These are phyloP conservation scores for Juglanconis oblonga DNA, from an alignment of 2,329 filamentous ascomycete genomes.

Conservation along the genomic window DNA sequence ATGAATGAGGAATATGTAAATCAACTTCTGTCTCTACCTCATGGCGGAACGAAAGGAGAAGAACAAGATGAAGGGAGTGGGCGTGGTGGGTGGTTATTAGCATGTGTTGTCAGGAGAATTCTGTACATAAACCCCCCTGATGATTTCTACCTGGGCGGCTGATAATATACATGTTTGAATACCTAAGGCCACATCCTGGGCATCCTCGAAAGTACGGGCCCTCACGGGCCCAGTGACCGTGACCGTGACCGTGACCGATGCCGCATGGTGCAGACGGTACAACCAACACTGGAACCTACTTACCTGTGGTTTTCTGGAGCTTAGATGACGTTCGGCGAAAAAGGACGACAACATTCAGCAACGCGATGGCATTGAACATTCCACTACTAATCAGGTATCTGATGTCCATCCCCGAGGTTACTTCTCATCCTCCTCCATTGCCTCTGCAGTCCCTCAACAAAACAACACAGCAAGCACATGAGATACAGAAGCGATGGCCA, in stretches of 20 bases:
- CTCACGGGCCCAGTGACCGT: too few relatives aligned
- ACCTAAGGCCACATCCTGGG: not conserved
- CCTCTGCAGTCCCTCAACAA: not conserved
- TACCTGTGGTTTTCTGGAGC: too few relatives aligned
- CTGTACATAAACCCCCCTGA: constrained; percentile 7
- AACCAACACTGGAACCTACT: too few relatives aligned
- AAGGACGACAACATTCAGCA: too few relatives aligned
- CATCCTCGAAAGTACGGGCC: not conserved
- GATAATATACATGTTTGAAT: constrained; percentile 14
- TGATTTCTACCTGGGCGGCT: constrained; percentile 1
- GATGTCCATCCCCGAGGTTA: not conserved
- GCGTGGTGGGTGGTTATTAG: not conserved
- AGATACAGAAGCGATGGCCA: constrained; percentile 9
- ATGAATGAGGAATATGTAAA: constrained; percentile 6
- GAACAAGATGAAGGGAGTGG: not conserved
- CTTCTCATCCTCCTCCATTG: not conserved
- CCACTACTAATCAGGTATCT: not conserved
- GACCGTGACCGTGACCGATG: too few relatives aligned
- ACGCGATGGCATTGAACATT: not conserved
- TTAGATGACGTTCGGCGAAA: too few relatives aligned
- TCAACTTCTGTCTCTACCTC: not conserved
- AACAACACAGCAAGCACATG: not conserved
- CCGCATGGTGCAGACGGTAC: too few relatives aligned
- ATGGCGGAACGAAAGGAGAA: not conserved
- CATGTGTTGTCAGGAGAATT: not conserved